These are phyloP conservation scores for Calonectria leucothoes DNA, from an alignment of 2,329 filamentous ascomycete genomes.

Conservation along the genomic window DNA sequence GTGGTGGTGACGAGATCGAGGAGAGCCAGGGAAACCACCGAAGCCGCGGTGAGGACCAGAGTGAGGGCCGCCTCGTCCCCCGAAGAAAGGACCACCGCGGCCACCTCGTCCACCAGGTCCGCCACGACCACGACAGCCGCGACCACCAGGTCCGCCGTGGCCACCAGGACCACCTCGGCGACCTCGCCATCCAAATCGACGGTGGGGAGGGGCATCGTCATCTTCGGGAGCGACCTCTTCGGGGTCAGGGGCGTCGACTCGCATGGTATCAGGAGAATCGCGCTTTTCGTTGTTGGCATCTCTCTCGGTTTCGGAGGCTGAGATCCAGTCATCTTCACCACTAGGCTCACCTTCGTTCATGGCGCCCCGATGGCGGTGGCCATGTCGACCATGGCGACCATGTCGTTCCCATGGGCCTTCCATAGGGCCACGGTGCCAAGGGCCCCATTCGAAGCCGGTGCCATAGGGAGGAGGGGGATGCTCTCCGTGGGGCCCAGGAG, in stretches of 20 bases:
- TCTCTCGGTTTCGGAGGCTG: slow-evolving; percentile 36
- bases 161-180: slow-evolving; percentile 31
- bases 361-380: slow-evolving; percentile 36
- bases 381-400: slow-evolving; percentile 32
- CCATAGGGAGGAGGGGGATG: slow-evolving; percentile 37
- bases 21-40: slow-evolving; percentile 39
- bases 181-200: slow-evolving; percentile 34
- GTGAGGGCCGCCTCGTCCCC: slow-evolving; percentile 18
- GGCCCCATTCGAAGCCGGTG: slow-evolving; percentile 38
- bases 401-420: slow-evolving; percentile 39
- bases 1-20: slow-evolving; percentile 9
- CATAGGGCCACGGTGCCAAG: slow-evolving; percentile 39
- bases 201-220: slow-evolving; percentile 33
- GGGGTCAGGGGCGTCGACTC: slow-evolving; percentile 45
- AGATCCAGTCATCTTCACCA: slow-evolving; percentile 24
- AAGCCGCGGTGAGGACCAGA: slow-evolving; percentile 37
- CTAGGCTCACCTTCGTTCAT: slow-evolving; percentile 37
- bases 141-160: slow-evolving; percentile 32
- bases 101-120: slow-evolving; percentile 36
- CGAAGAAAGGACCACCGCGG: slow-evolving; percentile 31
- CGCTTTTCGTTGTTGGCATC: slow-evolving; percentile 46
- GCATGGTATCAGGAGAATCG: slow-evolving; percentile 49
- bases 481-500: slow-evolving; percentile 24
- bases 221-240: slow-evolving; percentile 48
- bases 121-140: slow-evolving; percentile 33